A percentile compares a stretch with the other conserved stretches of the same genome.
phyloP scores from a whole-genome alignment of 176 grass and related monocot genomes.

The Eleusine coracana region DNA sequence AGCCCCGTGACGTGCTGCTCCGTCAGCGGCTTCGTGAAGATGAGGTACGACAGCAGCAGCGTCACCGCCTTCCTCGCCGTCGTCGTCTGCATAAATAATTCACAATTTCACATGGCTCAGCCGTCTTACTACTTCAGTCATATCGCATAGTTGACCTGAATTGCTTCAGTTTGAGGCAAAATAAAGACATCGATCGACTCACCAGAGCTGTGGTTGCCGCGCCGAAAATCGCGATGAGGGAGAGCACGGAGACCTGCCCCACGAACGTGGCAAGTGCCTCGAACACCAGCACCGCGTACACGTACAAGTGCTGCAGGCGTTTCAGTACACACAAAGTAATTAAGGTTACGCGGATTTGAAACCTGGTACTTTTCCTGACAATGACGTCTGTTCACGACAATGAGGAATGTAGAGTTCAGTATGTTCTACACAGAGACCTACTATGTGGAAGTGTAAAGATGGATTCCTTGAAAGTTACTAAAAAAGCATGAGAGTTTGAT shows the following conservation, averaged over 20 bases:
- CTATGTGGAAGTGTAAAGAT: not conserved
- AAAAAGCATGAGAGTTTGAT: conserved; percentile 12
- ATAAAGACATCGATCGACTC: not conserved
- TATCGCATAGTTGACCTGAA: too few species aligned
- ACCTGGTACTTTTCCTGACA: conserved; percentile 12
- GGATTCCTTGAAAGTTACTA: not conserved
- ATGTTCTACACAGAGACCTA: not conserved
- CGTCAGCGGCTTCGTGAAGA: conserved; percentile 93
- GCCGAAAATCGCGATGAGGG: conserved; percentile 85
- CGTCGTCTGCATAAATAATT: conserved; percentile 48
- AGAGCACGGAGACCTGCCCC: conserved; percentile 89
- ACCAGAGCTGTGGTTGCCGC: conserved; percentile 87
- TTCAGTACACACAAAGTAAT: not conserved
- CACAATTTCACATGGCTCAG: too few species aligned
- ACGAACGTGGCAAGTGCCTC: conserved; percentile 97
- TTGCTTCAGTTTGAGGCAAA: too few species aligned
- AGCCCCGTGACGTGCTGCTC: conserved; percentile 81
- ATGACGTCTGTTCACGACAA: too few species aligned
- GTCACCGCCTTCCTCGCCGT: conserved; percentile 89
- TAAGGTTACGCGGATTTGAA: too few species aligned
- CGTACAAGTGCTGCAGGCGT: conserved; percentile 74
- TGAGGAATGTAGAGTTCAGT: not conserved
- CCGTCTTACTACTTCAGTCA: not conserved
- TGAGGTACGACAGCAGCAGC: conserved; percentile 83
- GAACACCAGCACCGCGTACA: conserved; percentile 84